Conservation (phyloP, 2,329 filamentous ascomycete species). For the Eurotiales sp. region DNA sequence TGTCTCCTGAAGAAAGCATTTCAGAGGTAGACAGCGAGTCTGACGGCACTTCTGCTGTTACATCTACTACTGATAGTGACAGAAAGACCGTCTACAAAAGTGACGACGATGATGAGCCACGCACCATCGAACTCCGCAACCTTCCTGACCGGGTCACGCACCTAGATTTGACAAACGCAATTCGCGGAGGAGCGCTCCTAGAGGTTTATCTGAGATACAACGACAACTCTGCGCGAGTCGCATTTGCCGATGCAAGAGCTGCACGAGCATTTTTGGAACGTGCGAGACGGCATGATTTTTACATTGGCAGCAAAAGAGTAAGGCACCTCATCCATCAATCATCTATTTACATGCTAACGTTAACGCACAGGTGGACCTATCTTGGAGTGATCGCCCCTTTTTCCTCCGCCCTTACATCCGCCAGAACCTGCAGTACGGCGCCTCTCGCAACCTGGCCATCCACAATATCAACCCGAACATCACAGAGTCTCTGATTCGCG, state of each 20-base stretch:
- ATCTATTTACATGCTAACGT: not conserved
- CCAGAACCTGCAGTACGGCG: conserved; percentile 61
- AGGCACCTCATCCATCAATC: not conserved
- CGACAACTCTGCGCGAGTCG: conserved; percentile 62
- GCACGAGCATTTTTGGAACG: conserved; percentile 64
- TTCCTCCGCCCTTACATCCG: conserved; percentile 60
- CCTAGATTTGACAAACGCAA: conserved; percentile 59
- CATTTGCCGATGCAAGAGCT: conserved; percentile 63
- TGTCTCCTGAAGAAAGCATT: conserved; percentile 5
- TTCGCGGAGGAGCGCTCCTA: conserved; percentile 68
- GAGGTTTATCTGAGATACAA: conserved; percentile 61
- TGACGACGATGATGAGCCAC: conserved; percentile 23
- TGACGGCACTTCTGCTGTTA: no score
- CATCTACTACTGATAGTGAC: no score
- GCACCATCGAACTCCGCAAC: conserved; percentile 55
- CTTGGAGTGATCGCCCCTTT: conserved; percentile 70
- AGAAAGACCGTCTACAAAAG: conserved; percentile 16
- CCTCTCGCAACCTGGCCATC: conserved; percentile 71
- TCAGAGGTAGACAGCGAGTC: no score
- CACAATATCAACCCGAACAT: conserved; percentile 55
- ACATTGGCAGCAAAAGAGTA: conserved; percentile 66
- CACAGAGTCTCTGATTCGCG: conserved; percentile 62
- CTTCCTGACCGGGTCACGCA: conserved; percentile 61
- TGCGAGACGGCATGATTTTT: conserved; percentile 62
- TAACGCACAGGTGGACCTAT: conserved; percentile 57